Conservation (phyloP, 2,329 filamentous ascomycete species). For the Penicillium griseofulvum region DNA sequence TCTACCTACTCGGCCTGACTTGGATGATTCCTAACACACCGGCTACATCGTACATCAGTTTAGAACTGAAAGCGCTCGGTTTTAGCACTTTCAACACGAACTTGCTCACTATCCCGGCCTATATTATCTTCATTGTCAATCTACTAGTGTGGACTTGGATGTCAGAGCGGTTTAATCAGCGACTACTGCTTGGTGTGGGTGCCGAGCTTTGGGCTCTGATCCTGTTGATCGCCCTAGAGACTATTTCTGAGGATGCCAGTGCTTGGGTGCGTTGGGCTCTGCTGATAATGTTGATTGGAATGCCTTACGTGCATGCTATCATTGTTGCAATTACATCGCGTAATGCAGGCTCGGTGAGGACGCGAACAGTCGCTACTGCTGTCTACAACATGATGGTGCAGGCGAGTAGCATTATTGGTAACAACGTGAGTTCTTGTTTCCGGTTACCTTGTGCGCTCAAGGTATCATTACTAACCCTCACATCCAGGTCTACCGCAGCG, state of each 20-base stretch:
- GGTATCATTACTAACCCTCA: constrained; percentile 1
- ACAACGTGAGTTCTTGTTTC: constrained; percentile 32
- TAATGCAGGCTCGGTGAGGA: constrained; percentile 45
- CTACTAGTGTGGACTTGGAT: constrained; percentile 55
- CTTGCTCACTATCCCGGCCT: constrained; percentile 61
- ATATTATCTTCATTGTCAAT: constrained; percentile 56
- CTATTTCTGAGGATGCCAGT: constrained; percentile 47
- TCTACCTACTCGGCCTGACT: constrained; percentile 51
- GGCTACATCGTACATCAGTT: constrained; percentile 38
- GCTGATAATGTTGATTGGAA: constrained; percentile 53
- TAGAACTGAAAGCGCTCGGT: constrained; percentile 52
- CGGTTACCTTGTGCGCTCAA: neutral
- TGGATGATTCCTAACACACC: constrained; percentile 44
- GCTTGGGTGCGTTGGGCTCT: constrained; percentile 55
- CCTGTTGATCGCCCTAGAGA: constrained; percentile 52
- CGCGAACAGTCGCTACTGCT: constrained; percentile 44
- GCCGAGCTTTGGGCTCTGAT: constrained; percentile 55
- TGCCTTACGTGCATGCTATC: constrained; percentile 60
- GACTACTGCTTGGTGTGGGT: constrained; percentile 53
- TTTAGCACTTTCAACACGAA: constrained; percentile 62
- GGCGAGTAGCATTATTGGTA: constrained; percentile 40
- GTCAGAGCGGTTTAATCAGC: constrained; percentile 56
- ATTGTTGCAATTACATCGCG: constrained; percentile 47
- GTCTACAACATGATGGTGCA: constrained; percentile 50
- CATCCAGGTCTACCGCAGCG: constrained; percentile 53